phyloP scores from a whole-genome alignment of 768 basidiomycete genomes.

The Boletus barrowsii region DNA sequence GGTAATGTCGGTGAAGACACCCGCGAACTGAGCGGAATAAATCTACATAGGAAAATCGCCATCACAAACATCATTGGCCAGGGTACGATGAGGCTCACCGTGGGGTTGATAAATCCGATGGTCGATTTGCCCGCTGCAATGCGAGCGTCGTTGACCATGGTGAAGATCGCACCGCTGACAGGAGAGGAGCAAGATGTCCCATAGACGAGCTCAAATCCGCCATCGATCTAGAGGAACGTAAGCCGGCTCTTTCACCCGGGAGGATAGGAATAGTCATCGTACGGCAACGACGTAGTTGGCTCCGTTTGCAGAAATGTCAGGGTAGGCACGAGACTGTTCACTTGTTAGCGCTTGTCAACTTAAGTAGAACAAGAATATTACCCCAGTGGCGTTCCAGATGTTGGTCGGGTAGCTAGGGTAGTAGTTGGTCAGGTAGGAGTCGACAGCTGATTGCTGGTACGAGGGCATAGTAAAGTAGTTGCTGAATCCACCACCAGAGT shows the following conservation, averaged over 20 bases:
- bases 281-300: constrained; percentile 29
- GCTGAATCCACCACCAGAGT: constrained; percentile 42
- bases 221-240: constrained; percentile 16
- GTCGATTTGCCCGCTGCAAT: constrained; percentile 31
- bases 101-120: constrained; percentile 18
- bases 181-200: constrained; percentile 37
- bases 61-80: too few species aligned
- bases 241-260: too few species aligned
- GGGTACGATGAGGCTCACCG: not conserved
- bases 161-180: constrained; percentile 31
- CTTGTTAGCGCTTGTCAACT: not conserved
- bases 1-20: constrained; percentile 41
- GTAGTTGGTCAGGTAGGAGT: constrained; percentile 31
- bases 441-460: constrained; percentile 38
- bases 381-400: constrained; percentile 30
- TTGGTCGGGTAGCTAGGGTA: constrained; percentile 20
- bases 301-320: constrained; percentile 37
- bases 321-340: constrained; percentile 35
- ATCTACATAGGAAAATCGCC: not conserved
- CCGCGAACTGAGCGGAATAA: constrained; percentile 3
- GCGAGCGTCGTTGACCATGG: constrained; percentile 40
- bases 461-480: constrained; percentile 40
- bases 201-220: constrained; percentile 21
- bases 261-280: not conserved
- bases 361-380: not conserved